Percentiles rank a stretch among this genome's conserved stretches.
Conservation (phyloP, 179 eudicot species). For the Heliamphora pulchella region DNA sequence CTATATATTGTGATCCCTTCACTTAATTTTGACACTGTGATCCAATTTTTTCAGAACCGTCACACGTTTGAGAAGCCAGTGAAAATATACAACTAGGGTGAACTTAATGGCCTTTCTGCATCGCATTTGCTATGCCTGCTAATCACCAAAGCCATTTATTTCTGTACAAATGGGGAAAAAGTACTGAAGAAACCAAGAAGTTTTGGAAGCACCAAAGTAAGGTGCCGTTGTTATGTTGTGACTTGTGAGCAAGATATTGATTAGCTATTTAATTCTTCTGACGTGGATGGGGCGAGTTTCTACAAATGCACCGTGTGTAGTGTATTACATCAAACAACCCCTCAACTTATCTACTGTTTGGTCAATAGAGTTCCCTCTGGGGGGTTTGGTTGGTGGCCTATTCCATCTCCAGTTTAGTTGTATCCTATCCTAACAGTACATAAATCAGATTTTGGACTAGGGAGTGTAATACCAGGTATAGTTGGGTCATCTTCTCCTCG, state of each 20-base stretch:
- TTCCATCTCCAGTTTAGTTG: constrained; percentile 3
- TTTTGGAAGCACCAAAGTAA: constrained; percentile 8
- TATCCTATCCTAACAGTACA: neutral
- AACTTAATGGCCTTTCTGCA: neutral
- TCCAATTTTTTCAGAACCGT: constrained; percentile 47
- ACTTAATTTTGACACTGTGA: neutral
- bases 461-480: constrained; percentile 1
- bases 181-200: neutral
- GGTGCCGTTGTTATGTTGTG: neutral
- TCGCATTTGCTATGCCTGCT: neutral
- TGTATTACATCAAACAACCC: neutral
- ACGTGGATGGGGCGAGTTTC: neutral
- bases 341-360: neutral
- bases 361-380: neutral
- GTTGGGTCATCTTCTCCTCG: constrained; percentile 6
- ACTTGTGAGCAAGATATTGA: neutral
- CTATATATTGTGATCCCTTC: neutral
- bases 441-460: constrained; percentile 14
- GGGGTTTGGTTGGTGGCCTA: neutral
- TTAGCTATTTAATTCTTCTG: neutral
- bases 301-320: neutral
- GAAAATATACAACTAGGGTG: constrained; percentile 52
- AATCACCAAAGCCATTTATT: neutral
- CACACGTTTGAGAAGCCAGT: constrained; percentile 69
- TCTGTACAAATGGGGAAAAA: neutral